phyloP scores from a whole-genome alignment of 2,329 filamentous ascomycete species.

The Trichophyton verrucosum region DNA sequence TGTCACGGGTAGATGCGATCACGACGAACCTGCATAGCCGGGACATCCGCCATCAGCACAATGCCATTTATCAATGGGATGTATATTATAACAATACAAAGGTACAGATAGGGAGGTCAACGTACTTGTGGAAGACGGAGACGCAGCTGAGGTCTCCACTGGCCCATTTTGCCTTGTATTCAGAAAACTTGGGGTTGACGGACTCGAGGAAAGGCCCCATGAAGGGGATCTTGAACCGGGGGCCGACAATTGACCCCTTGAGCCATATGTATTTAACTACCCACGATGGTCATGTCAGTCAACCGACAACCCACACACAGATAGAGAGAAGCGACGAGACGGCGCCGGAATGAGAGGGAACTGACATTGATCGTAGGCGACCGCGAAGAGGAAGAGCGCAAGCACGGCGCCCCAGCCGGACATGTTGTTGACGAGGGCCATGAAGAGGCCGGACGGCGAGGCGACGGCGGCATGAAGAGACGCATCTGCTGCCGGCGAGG shows the following conservation, averaged over 20 bases:
- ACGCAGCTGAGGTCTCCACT: conserved; percentile 91
- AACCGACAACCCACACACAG: no score
- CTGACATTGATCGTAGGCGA: conserved; percentile 79
- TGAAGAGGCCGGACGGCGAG: conserved; percentile 37
- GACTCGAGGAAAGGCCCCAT: conserved; percentile 95
- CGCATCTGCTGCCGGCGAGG: conserved; percentile 55
- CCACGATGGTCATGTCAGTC: conserved; percentile 8
- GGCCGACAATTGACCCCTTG: conserved; percentile 66
- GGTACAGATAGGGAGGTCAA: not conserved
- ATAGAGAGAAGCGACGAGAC: no score
- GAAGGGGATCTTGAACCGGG: conserved; percentile 65
- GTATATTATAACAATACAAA: not conserved
- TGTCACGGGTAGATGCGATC: conserved; percentile 86
- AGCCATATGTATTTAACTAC: conserved; percentile 61
- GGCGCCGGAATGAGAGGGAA: not conserved
- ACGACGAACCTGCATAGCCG: conserved; percentile 65
- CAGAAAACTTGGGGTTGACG: conserved; percentile 77
- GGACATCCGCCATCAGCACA: not conserved
- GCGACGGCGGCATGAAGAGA: conserved; percentile 45
- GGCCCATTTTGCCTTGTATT: conserved; percentile 85
- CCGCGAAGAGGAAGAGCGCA: conserved; percentile 56
- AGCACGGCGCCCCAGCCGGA: conserved; percentile 55
- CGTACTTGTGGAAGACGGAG: conserved; percentile 97
- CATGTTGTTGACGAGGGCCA: conserved; percentile 45
- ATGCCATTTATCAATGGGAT: not conserved